Percentiles rank a stretch among this genome's conserved stretches.
phyloP scores from a whole-genome alignment of 768 basidiomycete species.

The Leucocoprinus birnbaumii region DNA sequence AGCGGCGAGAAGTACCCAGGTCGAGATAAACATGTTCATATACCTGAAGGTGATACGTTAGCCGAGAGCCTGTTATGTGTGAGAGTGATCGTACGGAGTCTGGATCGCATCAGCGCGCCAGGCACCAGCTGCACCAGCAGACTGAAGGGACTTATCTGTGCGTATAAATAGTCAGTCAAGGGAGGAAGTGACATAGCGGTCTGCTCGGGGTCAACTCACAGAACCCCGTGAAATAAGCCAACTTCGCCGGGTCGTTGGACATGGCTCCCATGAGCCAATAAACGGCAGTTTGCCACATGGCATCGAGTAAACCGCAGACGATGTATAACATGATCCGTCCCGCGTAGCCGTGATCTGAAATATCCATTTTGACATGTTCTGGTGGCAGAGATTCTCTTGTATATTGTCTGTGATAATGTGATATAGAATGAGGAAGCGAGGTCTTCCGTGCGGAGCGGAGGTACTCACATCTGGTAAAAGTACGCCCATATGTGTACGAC shows the following conservation, averaged over 20 bases:
- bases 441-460: not conserved
- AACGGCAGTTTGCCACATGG: constrained; percentile 83
- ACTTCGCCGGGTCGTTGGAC: constrained; percentile 76
- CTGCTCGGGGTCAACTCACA: constrained; percentile 47
- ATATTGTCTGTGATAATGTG: constrained; percentile 39
- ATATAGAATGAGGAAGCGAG: not conserved
- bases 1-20: constrained; percentile 63
- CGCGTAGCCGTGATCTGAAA: constrained; percentile 51
- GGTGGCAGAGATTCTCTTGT: constrained; percentile 48
- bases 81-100: constrained; percentile 46
- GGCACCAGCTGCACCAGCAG: constrained; percentile 69
- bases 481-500: constrained; percentile 73
- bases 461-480: constrained; percentile 64
- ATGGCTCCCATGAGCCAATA: constrained; percentile 85
- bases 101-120: constrained; percentile 70
- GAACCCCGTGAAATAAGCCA: constrained; percentile 78
- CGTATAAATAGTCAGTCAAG: not conserved
- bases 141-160: constrained; percentile 68
- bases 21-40: constrained; percentile 70
- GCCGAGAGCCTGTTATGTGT: not conserved
- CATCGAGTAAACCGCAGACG: constrained; percentile 70
- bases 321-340: constrained; percentile 62
- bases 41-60: constrained; percentile 29
- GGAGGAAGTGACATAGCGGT: not conserved
- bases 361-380: constrained; percentile 50